Percentiles rank a stretch among this genome's conserved stretches.
Evolutionary conservation across 768 basidiomycete genomes (phyloP).

Genomic region (Gloeopeniophorella convolvens): DNA sequence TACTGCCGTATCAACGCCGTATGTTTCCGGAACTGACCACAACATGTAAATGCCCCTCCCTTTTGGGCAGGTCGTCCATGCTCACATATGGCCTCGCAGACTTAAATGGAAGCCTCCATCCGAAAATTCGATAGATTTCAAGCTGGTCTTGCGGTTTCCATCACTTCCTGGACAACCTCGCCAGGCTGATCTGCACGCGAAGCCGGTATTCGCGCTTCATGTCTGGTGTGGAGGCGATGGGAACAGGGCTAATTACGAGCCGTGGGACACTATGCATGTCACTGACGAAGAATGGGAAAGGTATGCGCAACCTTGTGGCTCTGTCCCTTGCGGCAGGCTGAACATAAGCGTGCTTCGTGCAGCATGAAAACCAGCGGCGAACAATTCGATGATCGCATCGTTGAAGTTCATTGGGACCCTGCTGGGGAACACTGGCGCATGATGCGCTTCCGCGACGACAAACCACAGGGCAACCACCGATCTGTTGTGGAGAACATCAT

Average conservation of each 20-base stretch:
- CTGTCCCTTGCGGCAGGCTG: too few relatives aligned
- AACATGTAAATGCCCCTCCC: conserved; percentile 60
- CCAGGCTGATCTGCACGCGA: conserved; percentile 74
- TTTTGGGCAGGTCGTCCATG: neutral
- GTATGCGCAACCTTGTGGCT: too few relatives aligned
- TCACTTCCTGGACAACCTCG: conserved; percentile 43
- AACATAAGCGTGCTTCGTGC: conserved; percentile 6
- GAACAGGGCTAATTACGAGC: conserved; percentile 58
- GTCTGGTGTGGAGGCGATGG: conserved; percentile 72
- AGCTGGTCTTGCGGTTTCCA: conserved; percentile 91
- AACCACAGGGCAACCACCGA: conserved; percentile 85
- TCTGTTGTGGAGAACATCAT: conserved; percentile 84
- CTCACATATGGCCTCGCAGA: conserved; percentile 36
- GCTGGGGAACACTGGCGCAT: conserved; percentile 67
- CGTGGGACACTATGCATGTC: conserved; percentile 79
- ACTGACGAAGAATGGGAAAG: conserved; percentile 89
- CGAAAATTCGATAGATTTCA: conserved; percentile 98
- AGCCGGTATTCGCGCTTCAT: conserved; percentile 79
- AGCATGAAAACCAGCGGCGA: conserved; percentile 83
- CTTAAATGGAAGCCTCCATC: conserved; percentile 99
- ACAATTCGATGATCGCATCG: conserved; percentile 88
- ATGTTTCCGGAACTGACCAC: conserved; percentile 72
- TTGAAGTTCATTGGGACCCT: conserved; percentile 90
- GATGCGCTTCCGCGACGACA: conserved; percentile 94
- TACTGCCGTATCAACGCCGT: conserved; percentile 81